phyloP scores from a whole-genome alignment of 805 yeast genomes.

The Metschnikowia koreensis region DNA sequence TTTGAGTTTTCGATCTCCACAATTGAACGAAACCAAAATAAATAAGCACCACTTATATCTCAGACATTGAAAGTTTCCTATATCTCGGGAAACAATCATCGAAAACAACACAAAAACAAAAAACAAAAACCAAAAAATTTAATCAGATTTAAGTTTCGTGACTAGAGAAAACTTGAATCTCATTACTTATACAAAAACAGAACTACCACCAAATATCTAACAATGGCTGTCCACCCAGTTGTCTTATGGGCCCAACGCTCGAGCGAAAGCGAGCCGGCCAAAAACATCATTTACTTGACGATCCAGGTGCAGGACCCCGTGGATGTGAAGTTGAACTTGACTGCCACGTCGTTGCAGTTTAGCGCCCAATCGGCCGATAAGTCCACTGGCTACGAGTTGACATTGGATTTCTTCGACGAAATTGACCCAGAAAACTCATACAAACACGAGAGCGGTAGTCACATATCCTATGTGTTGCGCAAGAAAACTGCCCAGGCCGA shows the following conservation, averaged over 20 bases:
- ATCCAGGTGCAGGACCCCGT: conserved; percentile 70
- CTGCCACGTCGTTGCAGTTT: conserved; percentile 53
- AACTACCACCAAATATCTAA: not conserved
- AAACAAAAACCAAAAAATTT: not conserved
- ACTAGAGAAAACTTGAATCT: not conserved
- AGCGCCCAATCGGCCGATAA: conserved; percentile 42
- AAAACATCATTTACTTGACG: conserved; percentile 75
- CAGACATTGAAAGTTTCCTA: not conserved
- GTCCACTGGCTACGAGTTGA: conserved; percentile 58
- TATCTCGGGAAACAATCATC: not conserved
- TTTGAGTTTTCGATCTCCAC: not conserved
- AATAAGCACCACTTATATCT: not conserved
- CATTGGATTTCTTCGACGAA: conserved; percentile 73
- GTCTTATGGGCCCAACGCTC: conserved; percentile 98
- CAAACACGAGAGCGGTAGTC: conserved; percentile 54
- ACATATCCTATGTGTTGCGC: conserved; percentile 60
- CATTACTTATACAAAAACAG: not conserved
- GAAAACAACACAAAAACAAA: not conserved
- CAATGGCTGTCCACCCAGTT: conserved; percentile 35
- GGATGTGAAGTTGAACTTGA: conserved; percentile 59
- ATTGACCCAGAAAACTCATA: conserved; percentile 67
- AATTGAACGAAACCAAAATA: not conserved
- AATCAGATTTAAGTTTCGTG: not conserved
- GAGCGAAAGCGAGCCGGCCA: conserved; percentile 62
- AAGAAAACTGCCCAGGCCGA: conserved; percentile 69